Conservation (phyloP, 331 rosid genomes). For the Quercus phellos region DNA sequence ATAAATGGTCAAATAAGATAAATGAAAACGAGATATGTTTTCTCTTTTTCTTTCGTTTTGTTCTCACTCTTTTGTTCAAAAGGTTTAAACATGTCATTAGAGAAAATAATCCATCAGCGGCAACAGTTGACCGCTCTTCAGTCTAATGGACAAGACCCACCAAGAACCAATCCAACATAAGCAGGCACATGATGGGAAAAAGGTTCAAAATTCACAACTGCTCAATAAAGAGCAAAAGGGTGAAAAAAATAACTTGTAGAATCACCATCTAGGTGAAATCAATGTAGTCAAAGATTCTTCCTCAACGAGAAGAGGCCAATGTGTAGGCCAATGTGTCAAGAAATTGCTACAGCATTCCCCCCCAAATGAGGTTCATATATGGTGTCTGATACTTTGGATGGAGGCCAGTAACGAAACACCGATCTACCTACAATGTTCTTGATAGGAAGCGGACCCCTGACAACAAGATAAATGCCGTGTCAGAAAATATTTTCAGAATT, state of each 20-base stretch:
- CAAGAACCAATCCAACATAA: constrained; percentile 9
- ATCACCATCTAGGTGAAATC: constrained; percentile 17
- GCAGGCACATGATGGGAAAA: constrained; percentile 11
- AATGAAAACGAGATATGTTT: neutral
- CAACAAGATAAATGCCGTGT: constrained; percentile 17
- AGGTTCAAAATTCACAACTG: constrained; percentile 26
- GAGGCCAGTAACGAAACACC: constrained; percentile 91
- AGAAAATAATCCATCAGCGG: constrained; percentile 3
- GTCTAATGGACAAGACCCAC: constrained; percentile 32
- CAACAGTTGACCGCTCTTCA: constrained; percentile 31
- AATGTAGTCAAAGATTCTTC: constrained; percentile 18
- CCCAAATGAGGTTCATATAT: constrained; percentile 23
- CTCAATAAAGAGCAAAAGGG: constrained; percentile 26
- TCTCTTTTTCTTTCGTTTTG: neutral
- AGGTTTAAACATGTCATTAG: neutral
- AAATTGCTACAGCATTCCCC: constrained; percentile 39
- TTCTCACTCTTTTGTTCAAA: constrained; percentile 4
- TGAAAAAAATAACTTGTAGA: constrained; percentile 6
- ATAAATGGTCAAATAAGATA: constrained; percentile 21
- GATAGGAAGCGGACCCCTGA: constrained; percentile 94
- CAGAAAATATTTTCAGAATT: constrained; percentile 7
- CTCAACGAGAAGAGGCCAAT: constrained; percentile 11
- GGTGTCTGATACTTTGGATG: constrained; percentile 55
- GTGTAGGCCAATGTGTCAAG: constrained; percentile 44
- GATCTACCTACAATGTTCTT: constrained; percentile 87